Evolutionary conservation across 1,139 yeast species (phyloP).

Genomic region (Suhomyces maxii): DNA sequence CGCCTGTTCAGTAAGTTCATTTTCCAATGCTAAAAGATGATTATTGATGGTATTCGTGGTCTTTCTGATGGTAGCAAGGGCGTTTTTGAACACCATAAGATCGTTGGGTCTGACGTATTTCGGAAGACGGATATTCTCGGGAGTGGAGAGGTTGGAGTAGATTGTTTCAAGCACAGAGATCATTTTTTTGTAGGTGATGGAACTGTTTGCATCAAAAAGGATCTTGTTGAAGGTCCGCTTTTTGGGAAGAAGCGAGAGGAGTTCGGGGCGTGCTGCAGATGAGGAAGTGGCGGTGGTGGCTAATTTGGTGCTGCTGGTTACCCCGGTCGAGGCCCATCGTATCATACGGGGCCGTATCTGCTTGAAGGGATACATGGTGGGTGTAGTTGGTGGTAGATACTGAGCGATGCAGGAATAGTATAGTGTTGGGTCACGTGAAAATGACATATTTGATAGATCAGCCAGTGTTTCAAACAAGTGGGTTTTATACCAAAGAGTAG

Average conservation of each 20-base stretch:
- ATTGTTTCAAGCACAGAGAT: slow-evolving; percentile 52
- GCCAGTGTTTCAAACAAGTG: too few species aligned
- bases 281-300: neutral
- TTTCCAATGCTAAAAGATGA: slow-evolving; percentile 60
- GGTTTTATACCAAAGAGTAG: too few species aligned
- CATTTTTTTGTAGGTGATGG: slow-evolving; percentile 53
- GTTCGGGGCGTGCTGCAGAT: slow-evolving; percentile 35
- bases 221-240: slow-evolving; percentile 57
- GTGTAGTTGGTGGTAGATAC: neutral
- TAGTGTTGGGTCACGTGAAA: neutral
- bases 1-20: slow-evolving; percentile 71
- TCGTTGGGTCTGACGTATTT: slow-evolving; percentile 52
- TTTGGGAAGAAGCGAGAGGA: slow-evolving; percentile 56
- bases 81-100: slow-evolving; percentile 65
- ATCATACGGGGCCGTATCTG: neutral
- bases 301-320: too few species aligned
- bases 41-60: slow-evolving; percentile 60
- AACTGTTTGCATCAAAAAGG: slow-evolving; percentile 65
- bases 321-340: slow-evolving; percentile 1
- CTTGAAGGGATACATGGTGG: neutral
- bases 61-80: slow-evolving; percentile 61
- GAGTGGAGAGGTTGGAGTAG: slow-evolving; percentile 47
- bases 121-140: slow-evolving; percentile 39
- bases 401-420: too few species aligned
- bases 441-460: neutral